A percentile compares a stretch with the other conserved stretches of the same genome.
These are phyloP conservation scores for Lactuca saligna DNA, from an alignment of 129 eudicot species.

Conservation along the genomic window DNA sequence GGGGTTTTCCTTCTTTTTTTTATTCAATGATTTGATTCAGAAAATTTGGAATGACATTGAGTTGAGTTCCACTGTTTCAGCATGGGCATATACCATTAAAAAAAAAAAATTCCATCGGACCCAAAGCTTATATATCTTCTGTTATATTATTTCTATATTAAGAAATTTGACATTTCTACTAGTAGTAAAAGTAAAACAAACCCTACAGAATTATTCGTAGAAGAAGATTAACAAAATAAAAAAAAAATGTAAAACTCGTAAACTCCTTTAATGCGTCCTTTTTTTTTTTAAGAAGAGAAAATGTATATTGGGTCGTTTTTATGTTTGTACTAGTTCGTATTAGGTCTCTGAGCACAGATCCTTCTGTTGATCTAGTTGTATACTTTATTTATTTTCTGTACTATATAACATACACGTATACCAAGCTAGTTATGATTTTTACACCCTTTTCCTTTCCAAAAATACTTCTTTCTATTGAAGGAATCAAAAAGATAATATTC, in stretches of 20 bases:
- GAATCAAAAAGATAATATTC: no score
- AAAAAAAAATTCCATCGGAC: background rate
- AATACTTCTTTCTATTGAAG: background rate
- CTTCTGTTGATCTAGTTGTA: constrained; percentile 25
- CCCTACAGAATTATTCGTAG: background rate
- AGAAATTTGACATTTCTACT: background rate
- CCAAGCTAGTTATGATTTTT: background rate
- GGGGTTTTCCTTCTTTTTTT: background rate
- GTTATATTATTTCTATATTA: background rate
- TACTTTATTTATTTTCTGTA: background rate
- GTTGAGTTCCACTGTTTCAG: constrained; percentile 10
- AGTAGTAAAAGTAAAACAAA: background rate
- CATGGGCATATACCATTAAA: constrained; percentile 11
- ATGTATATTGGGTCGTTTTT: constrained; percentile 2
- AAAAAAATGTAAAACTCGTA: background rate
- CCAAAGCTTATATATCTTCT: background rate
- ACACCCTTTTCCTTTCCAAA: background rate
- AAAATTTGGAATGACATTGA: constrained; percentile 11
- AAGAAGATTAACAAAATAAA: background rate
- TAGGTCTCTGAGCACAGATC: constrained; percentile 16
- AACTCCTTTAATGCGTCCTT: constrained; percentile 8
- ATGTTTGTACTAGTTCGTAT: constrained; percentile 6
- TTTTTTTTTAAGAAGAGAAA: constrained; percentile 4
- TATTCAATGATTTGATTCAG: constrained; percentile 6
- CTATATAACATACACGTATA: background rate